Base-by-base conservation (phyloP, 768 basidiomycete species). In the Amanita molliuscula region DNA sequence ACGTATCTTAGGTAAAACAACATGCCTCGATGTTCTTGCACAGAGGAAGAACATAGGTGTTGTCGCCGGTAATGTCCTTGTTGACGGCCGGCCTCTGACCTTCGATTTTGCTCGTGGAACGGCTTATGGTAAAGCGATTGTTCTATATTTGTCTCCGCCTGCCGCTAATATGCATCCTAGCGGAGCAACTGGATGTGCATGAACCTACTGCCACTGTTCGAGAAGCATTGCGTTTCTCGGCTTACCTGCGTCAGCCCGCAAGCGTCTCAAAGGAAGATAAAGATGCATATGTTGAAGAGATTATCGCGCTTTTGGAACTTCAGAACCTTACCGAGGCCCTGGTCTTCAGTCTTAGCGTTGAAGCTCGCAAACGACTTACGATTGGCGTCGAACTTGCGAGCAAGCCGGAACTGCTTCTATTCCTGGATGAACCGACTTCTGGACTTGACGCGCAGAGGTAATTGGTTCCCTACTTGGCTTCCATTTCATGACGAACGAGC, bases 301-400 rank as follows among this genome's bases (percentile, higher is more conserved):
- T 86, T 64, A 82, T 94, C 42, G 81, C 88, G 59, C 72, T 93
- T 11, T 73, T 91, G 25, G 91, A 91, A 62, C 70, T 94, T 25
- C 87, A 92, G 57, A 82, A 89, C 60, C 68, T 86, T 1, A 81
- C 88, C 1, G 90, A 93, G 56, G 90, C 87, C 0, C 71, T 93
- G 56, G 84, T 93, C 13, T 78, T 78, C 61, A 80, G 75, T 55
- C 71, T 87, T 31, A 74, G 72, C 47, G 74, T 79, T 20, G 84
- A 84, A 56, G 79, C 84, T 6, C 76, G 88, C 53, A 94, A 94
- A 62, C 82, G 90, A 8, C 73, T 92, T 20, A 93, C 91, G 1
- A 94, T 94, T 56, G 92, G 88, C 51, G 91, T 94, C 48, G 91
- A 94, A 62, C 74, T 95, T 6, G 89, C 90, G 15, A 85, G 86